Percentiles rank a stretch among this genome's conserved stretches.
Evolutionary conservation across 208 protist genomes (phyloP).

Genomic region (Herpetomonas samuelpessoai): DNA sequence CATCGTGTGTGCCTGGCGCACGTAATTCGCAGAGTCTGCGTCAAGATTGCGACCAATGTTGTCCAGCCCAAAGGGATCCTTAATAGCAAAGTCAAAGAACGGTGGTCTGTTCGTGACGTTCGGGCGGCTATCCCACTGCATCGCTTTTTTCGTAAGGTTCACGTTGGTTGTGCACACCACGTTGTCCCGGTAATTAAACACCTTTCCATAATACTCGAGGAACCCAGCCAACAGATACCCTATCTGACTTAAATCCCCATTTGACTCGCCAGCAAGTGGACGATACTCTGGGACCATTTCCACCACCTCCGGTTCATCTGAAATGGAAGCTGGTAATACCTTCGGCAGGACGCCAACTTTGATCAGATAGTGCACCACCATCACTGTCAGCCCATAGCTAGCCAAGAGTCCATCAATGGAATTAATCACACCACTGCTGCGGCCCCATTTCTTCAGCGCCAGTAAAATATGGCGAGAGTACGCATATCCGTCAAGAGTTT

Average conservation of each 20-base stretch:
- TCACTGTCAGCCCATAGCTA: slow-evolving; percentile 85
- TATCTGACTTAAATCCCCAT: slow-evolving; percentile 47
- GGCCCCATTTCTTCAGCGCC: slow-evolving; percentile 85
- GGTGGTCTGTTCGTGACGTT: slow-evolving; percentile 48
- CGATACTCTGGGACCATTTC: slow-evolving; percentile 38
- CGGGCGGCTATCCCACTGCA: slow-evolving; percentile 68
- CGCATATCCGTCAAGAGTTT: slow-evolving; percentile 58
- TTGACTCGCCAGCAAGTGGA: slow-evolving; percentile 22
- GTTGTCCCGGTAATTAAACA: slow-evolving; percentile 74
- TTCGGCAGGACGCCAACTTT: slow-evolving; percentile 56
- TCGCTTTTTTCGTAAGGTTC: slow-evolving; percentile 59
- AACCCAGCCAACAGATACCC: slow-evolving; percentile 78
- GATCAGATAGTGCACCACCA: slow-evolving; percentile 82
- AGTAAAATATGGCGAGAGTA: slow-evolving; percentile 82
- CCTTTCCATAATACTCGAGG: slow-evolving; percentile 80
- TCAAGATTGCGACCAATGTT: slow-evolving; percentile 89
- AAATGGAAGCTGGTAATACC: slow-evolving; percentile 30
- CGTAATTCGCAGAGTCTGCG: slow-evolving; percentile 44
- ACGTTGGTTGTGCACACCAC: slow-evolving; percentile 85
- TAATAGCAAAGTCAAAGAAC: slow-evolving; percentile 87
- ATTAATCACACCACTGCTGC: slow-evolving; percentile 72
- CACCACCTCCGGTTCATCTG: slow-evolving; percentile 49
- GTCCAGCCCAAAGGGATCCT: slow-evolving; percentile 87
- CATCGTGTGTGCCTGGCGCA: slow-evolving; percentile 42
- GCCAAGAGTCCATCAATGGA: slow-evolving; percentile 88